These are phyloP conservation scores for Solanum pennellii DNA, from an alignment of 257 asterid species.

Conservation along the genomic window DNA sequence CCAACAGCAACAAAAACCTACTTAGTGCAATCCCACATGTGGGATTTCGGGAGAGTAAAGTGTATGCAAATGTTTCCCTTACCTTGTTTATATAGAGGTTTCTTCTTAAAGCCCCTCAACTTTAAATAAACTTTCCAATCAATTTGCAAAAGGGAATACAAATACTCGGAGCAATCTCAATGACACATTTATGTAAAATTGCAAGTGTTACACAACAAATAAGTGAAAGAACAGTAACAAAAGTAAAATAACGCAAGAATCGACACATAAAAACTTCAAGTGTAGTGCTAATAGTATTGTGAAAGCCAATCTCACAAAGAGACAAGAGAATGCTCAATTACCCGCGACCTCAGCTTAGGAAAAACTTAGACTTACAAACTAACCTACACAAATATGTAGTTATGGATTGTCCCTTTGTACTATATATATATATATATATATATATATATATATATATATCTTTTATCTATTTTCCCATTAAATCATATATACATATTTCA, in stretches of 20 bases:
- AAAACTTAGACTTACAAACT: too few species aligned
- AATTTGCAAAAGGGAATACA: not conserved
- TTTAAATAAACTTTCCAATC: not conserved
- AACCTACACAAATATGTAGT: too few species aligned
- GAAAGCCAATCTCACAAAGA: not conserved
- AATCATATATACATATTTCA: too few species aligned
- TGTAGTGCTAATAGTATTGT: not conserved
- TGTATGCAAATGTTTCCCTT: not conserved
- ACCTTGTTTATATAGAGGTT: not conserved
- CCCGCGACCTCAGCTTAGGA: too few species aligned
- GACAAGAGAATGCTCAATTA: not conserved
- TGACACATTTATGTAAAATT: not conserved
- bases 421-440: too few species aligned
- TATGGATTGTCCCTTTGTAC: too few species aligned
- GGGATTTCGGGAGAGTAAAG: not conserved
- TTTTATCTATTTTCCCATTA: too few species aligned
- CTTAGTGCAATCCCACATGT: not conserved
- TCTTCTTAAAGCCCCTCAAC: not conserved
- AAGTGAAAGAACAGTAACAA: not conserved
- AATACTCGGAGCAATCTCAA: not conserved
- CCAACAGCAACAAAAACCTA: not conserved
- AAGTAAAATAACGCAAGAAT: not conserved
- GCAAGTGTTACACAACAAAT: not conserved
- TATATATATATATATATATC: too few species aligned
- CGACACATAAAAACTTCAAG: not conserved